Percentiles rank a stretch among this genome's conserved stretches.
Conservation (phyloP, 768 basidiomycete species). For the Amanita exitialis region DNA sequence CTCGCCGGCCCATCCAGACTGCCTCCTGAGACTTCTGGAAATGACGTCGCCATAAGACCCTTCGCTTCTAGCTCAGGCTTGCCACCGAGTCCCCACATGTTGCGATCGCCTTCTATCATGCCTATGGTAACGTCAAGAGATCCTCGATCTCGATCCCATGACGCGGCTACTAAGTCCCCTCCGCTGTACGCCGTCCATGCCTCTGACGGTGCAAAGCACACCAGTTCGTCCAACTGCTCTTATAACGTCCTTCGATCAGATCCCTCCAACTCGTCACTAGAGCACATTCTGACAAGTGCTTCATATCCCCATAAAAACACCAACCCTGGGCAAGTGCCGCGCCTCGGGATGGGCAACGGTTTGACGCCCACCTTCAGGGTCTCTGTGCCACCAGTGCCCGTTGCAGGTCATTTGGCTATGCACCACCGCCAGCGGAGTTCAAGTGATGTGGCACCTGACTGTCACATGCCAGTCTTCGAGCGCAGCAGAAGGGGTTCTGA, state of each 20-base stretch:
- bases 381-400: constrained; percentile 14
- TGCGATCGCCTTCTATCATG: constrained; percentile 3
- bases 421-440: constrained; percentile 4
- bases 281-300: constrained; percentile 33
- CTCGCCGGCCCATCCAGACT: constrained; percentile 2
- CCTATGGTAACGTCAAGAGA: background rate
- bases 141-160: constrained; percentile 7
- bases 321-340: constrained; percentile 4
- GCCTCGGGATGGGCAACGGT: constrained; percentile 20
- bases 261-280: constrained; percentile 28
- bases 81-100: constrained; percentile 1
- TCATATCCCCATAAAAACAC: constrained; percentile 20
- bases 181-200: background rate
- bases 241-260: constrained; percentile 37
- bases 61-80: constrained; percentile 5
- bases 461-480: background rate
- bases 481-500: constrained; percentile 4
- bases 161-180: constrained; percentile 3
- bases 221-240: constrained; percentile 17
- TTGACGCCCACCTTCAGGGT: constrained; percentile 28
- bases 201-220: background rate
- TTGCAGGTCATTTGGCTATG: background rate
- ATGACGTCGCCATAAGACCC: constrained; percentile 2
- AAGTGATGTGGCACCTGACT: background rate
- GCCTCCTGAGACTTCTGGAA: background rate